Conservation (phyloP, 177 flowering plant species). For the Telopea speciosissima region DNA sequence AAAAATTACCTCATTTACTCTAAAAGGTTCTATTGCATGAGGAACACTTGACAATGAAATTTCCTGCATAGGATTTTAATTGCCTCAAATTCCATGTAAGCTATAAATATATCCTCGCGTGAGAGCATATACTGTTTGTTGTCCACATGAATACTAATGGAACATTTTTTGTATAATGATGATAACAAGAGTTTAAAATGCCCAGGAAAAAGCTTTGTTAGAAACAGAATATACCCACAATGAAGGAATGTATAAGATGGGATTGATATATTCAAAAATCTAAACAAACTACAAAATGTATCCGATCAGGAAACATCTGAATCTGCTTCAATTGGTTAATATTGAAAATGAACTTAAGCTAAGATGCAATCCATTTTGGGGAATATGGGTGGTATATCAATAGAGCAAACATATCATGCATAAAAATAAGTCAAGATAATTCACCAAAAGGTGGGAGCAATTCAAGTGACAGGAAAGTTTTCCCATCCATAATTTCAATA, state of each 20-base stretch:
- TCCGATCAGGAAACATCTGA: not conserved
- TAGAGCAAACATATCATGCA: not conserved
- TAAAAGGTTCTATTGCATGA: not conserved
- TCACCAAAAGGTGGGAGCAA: not conserved
- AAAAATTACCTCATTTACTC: slow-evolving; percentile 4
- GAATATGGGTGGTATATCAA: too few species aligned
- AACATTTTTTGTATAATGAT: too few species aligned
- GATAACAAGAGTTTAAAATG: too few species aligned
- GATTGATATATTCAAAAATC: too few species aligned
- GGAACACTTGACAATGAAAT: not conserved
- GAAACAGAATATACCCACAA: too few species aligned
- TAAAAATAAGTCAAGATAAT: not conserved
- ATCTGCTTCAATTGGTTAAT: not conserved
- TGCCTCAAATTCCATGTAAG: not conserved
- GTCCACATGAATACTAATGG: too few species aligned
- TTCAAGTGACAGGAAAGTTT: too few species aligned
- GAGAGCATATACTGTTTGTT: too few species aligned
- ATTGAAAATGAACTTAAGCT: not conserved
- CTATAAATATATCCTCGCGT: not conserved
- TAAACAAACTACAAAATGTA: not conserved
- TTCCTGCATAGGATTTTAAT: slow-evolving; percentile 4
- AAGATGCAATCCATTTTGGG: too few species aligned
- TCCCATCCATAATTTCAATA: too few species aligned
- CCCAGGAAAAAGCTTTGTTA: too few species aligned
- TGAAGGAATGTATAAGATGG: too few species aligned